Evolutionary conservation across 257 asterid genomes (phyloP).

Genomic region (Jacaranda mimosifolia): DNA sequence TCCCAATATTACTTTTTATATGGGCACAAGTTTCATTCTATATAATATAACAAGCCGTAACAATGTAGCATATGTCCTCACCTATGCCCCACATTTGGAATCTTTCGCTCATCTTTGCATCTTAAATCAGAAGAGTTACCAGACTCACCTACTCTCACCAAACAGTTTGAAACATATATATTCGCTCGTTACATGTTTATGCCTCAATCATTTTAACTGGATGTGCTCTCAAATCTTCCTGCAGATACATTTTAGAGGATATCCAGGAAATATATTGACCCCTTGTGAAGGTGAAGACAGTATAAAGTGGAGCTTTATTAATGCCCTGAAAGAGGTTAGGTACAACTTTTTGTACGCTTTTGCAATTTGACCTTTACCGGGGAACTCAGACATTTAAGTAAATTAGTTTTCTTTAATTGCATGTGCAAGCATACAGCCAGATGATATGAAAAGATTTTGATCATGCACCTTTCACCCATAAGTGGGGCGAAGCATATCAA

Average conservation of each 20-base stretch:
- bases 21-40: not conserved
- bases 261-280: slow-evolving; percentile 76
- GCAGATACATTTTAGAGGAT: slow-evolving; percentile 98
- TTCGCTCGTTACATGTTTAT: slow-evolving; percentile 11
- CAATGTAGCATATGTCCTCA: slow-evolving; percentile 1
- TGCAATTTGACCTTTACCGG: slow-evolving; percentile 20
- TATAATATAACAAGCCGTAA: not conserved
- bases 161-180: slow-evolving; percentile 4
- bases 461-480: not conserved
- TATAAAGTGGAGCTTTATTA: slow-evolving; percentile 92
- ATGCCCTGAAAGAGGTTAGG: slow-evolving; percentile 96
- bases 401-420: slow-evolving; percentile 28
- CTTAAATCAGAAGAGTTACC: slow-evolving; percentile 5
- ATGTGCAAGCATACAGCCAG: slow-evolving; percentile 14
- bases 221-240: slow-evolving; percentile 31
- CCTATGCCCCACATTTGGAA: not conserved
- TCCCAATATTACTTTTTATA: not conserved
- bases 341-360: slow-evolving; percentile 37
- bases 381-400: slow-evolving; percentile 19
- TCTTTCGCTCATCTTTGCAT: slow-evolving; percentile 17
- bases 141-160: not conserved
- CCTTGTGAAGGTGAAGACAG: slow-evolving; percentile 98
- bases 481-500: not conserved
- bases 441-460: slow-evolving; percentile 17
- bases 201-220: slow-evolving; percentile 25